Base-by-base conservation (phyloP, 2,329 filamentous ascomycete genomes). In the Alternaria ethzedia region DNA sequence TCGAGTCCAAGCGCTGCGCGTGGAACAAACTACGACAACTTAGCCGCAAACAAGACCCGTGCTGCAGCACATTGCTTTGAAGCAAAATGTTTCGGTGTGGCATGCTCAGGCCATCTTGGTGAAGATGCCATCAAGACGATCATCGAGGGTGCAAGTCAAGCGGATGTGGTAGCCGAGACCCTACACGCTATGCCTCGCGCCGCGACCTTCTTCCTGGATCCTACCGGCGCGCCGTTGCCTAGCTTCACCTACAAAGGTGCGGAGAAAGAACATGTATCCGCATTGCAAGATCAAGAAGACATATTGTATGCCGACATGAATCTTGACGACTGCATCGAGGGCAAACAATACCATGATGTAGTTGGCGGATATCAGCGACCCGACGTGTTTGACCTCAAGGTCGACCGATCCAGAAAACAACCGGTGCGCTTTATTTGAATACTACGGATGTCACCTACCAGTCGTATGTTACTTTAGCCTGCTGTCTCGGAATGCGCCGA, bases 11-110 rank as follows among this genome's bases (percentile, higher is more conserved):
- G 12, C 12, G 4, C 23, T 45, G 17, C 32, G 25, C 30, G 36
- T 17, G 51, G 36, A 41, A 51, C 36, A 66, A 84, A 86, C 46
- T 88, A 87, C 65, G 84, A 88, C 65, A 87, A 88, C 63, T 76
- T 87, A 2, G 78, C 82, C 0, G 86, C 86, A 0, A 88, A 88
- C 64, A 77, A 81, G n/a, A 85, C 78, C 0, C 77, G 86, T 3
- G 82, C 84, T 3, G 85, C 85, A 0, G 85, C 85, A 0, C 86
- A 88, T 70, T 87, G 85, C 65, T 88, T 88, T 65, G 86, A 88
- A 59, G 86, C 84, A 0, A 88, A 88, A 65, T 85, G 82, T 46
- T 88, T 87, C 50, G 86, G 86, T 0, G 81, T 88, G 1, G 70
- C 86, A 15, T 86, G 84, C 64, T 79, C 83, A 0, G 82, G 82